phyloP scores from a whole-genome alignment of 495 filamentous ascomycete genomes.

The Penicillium daleae region DNA sequence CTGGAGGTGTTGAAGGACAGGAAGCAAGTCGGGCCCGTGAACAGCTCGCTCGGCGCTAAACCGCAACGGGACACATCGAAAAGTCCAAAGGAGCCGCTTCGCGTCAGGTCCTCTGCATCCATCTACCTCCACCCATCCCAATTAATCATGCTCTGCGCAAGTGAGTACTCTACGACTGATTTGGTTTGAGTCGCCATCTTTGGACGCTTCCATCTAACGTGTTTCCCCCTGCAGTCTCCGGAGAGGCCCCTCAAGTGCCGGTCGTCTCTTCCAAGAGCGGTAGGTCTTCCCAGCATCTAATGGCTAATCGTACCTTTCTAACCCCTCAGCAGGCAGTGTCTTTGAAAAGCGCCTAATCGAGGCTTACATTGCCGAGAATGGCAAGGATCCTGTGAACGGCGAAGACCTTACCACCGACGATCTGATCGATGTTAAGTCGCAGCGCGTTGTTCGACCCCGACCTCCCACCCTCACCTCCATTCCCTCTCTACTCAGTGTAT shows the following conservation, averaged over 20 bases:
- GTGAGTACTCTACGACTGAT: slow-evolving; percentile 50
- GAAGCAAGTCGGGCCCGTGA: slow-evolving; percentile 15
- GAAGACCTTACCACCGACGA: slow-evolving; percentile 87
- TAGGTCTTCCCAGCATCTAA: slow-evolving; percentile 47
- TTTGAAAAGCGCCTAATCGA: slow-evolving; percentile 96
- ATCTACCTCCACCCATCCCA: slow-evolving; percentile 36
- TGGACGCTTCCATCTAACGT: slow-evolving; percentile 24
- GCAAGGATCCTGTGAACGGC: slow-evolving; percentile 89
- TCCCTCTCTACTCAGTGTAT: slow-evolving; percentile 91
- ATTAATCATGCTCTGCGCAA: slow-evolving; percentile 70
- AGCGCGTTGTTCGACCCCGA: slow-evolving; percentile 80
- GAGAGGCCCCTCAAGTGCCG: slow-evolving; percentile 92
- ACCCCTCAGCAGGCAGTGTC: slow-evolving; percentile 65
- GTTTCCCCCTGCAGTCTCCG: slow-evolving; percentile 70
- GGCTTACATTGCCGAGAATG: slow-evolving; percentile 91
- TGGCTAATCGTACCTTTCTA: slow-evolving; percentile 27
- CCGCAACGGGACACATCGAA: slow-evolving; percentile 44
- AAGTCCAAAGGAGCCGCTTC: slow-evolving; percentile 48
- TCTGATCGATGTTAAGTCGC: slow-evolving; percentile 82
- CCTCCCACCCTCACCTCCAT: slow-evolving; percentile 96
- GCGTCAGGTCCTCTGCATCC: slow-evolving; percentile 33
- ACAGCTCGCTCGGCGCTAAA: slow-evolving; percentile 40
- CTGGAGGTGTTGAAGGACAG: background rate
- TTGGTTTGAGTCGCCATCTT: background rate
- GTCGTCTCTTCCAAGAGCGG: slow-evolving; percentile 94